Base-by-base conservation (phyloP, 1,284 basidiomycete genomes). In the Ganoderma multipileum region DNA sequence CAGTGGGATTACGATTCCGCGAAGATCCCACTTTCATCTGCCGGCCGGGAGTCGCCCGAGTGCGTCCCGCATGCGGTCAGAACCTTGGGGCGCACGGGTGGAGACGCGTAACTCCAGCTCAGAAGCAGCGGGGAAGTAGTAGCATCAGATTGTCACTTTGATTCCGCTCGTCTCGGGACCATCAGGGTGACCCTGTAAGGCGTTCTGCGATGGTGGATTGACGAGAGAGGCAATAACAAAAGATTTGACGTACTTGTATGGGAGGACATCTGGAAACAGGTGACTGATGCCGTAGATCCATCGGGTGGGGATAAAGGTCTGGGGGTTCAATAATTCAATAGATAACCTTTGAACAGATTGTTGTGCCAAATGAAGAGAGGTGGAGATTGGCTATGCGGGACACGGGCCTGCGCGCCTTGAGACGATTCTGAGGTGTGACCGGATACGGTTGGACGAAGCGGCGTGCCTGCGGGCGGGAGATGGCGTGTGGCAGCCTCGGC, bases 21-120 rank as follows among this genome's bases (percentile, higher is more conserved):
- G 72, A 64, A 70, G 70, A 69, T 65, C 61, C 65, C 50, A 57
- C 18, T 63, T 71, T 72, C 68, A 69, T 66, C 68, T 69, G 57
- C 64, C 74, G 73, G 74, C 72, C 73, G 72, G 70, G 58, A 63
- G 71, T 68, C 65, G 65, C 63, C 68, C 72, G 72, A 68, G 73
- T 65, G 67, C 65, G 66, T 68, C 38, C 38, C 38, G 20, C 12
- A 6, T 59, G 38, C 39, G 58, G 58, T 26, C 38, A 64, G 38
- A 41, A 38, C 6, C 30, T 28, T 62, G 62, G 65, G 65, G 68
- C 68, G 68, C 68, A 69, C 67, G 68, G 65, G 60, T 26, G 65
- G 47, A 61, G 61, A 63, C 63, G 69, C 62, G 61, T 65, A 58
- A 41, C 50, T 41, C 44, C 39, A 66, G 54, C 57, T 66, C 58